These are phyloP conservation scores for Metschnikowia continentalis DNA, from an alignment of 805 yeast genomes.

Conservation along the genomic window DNA sequence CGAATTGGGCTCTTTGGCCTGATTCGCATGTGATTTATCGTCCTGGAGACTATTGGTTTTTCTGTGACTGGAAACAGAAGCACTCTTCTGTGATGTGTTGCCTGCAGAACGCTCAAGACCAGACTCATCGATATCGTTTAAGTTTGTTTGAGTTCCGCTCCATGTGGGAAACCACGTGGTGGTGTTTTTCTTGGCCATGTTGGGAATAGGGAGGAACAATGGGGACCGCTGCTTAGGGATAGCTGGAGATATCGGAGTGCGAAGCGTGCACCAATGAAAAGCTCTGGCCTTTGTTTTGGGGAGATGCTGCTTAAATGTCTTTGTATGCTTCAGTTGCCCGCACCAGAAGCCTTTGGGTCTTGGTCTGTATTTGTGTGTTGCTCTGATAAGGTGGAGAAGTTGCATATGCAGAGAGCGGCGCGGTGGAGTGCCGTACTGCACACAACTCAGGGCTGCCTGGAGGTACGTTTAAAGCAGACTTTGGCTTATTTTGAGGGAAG, in stretches of 20 bases:
- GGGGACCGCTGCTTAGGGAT: neutral
- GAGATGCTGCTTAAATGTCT: no score
- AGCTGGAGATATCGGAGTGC: no score
- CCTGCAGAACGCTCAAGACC: neutral
- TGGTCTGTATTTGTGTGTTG: neutral
- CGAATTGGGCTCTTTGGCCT: neutral
- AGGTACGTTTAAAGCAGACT: neutral
- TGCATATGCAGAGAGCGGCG: constrained; percentile 1
- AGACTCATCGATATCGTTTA: neutral
- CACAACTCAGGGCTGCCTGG: neutral
- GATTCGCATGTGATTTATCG: neutral
- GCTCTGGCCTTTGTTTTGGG: neutral
- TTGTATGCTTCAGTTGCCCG: neutral
- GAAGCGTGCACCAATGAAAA: neutral
- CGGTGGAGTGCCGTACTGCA: neutral
- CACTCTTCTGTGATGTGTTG: no score
- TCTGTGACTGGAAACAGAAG: neutral
- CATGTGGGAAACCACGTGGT: constrained; percentile 1
- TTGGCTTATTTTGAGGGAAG: no score
- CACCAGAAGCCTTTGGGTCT: no score
- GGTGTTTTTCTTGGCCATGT: neutral
- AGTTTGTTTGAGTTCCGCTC: neutral
- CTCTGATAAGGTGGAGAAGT: neutral
- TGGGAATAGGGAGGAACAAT: no score
- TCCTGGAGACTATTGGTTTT: neutral